Evolutionary conservation across 1,139 yeast genomes (phyloP), one percentile per base, ranked within the genome.

Genomic region (Arxiozyma telluris): DNA sequence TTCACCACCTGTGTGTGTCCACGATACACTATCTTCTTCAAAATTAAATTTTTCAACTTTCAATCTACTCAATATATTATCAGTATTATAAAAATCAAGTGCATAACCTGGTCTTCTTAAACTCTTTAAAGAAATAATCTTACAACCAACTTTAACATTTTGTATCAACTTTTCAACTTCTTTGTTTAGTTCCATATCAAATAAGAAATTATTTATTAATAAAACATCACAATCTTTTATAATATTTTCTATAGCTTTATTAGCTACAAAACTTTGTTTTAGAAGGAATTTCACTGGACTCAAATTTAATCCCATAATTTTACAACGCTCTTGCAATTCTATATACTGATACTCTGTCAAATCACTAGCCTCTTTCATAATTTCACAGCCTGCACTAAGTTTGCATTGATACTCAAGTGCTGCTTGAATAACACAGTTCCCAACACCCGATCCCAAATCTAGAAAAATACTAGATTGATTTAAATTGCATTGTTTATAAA

Each of bases 401-500:
- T 75, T 74, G 56, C 91, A 87, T 0, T 96, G 96, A 67, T 81
- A 83, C 63, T 90, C 96, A 34, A 90, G 71, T 0, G 96, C 90
- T 0, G 96, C 96, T 68, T 90, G 97, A 51, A 90, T 77, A 0
- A 87, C 85, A 53, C 96, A 88, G 65, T 90, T 90, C 0, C 96
- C 98, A 4, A 91, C 97, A 6, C 97, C 97, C 0, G 96, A 88
- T 0, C 97, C 98, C 43, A 91, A 74, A 69, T 87, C 97, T 57
- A 90, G 82, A 64, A 89, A 90, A 25, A 76, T 78, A 52, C 81
- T 79, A 1, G 70, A 69, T 0, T 82, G 76, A 41, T 71, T 69
- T 51, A 89, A 72, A 1, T 75, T 76, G 46, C 90, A 85, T 64
- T 87, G 80, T 4, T 79, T 73, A 61, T 86, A 82, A 1, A 87